Evolutionary conservation across 345 rosid species (phyloP).

Genomic region (Nephelium lappaceum): DNA sequence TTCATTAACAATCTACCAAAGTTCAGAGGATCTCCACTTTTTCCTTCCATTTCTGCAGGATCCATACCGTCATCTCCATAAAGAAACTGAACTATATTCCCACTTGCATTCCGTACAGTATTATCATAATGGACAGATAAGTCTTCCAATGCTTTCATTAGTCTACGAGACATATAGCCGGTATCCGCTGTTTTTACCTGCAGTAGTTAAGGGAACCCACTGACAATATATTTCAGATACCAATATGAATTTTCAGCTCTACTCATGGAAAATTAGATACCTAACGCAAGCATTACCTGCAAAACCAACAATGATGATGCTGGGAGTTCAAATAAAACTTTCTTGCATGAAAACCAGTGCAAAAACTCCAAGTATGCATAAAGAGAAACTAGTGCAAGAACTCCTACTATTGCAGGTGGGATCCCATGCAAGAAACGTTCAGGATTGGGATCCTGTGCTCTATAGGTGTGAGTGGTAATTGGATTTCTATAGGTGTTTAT

Average conservation of each 20-base stretch:
- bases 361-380: not conserved
- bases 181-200: constrained; percentile 99
- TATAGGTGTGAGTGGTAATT: too few species aligned
- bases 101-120: constrained; percentile 82
- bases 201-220: constrained; percentile 20
- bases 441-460: too few species aligned
- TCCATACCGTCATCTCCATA: constrained; percentile 99
- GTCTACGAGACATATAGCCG: constrained; percentile 97
- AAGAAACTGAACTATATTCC: constrained; percentile 80
- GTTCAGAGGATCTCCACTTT: constrained; percentile 77
- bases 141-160: constrained; percentile 91
- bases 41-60: constrained; percentile 93
- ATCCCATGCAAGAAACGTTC: too few species aligned
- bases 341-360: not conserved
- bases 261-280: not conserved
- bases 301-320: not conserved
- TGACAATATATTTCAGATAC: constrained; percentile 13
- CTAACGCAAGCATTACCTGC: not conserved
- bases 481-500: not conserved
- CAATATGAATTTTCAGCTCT: not conserved
- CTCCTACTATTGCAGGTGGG: not conserved
- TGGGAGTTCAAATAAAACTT: not conserved
- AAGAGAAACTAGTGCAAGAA: not conserved
- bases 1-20: constrained; percentile 75
- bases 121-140: constrained; percentile 82